These are phyloP conservation scores for Vigna radiata DNA, from an alignment of 306 rosid species.

Conservation along the genomic window DNA sequence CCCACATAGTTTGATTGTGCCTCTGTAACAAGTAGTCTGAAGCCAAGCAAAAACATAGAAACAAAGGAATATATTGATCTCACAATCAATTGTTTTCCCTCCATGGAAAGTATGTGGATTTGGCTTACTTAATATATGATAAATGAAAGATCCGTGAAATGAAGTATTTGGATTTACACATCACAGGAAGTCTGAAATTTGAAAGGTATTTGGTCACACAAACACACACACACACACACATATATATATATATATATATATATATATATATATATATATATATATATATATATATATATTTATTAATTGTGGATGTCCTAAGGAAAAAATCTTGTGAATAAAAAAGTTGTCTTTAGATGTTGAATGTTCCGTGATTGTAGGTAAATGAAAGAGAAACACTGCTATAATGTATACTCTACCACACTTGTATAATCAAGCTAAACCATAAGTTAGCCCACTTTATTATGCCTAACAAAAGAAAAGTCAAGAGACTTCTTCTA, in stretches of 20 bases:
- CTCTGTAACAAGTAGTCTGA: neutral
- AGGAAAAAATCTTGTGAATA: neutral
- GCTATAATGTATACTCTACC: no score
- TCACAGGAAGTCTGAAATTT: no score
- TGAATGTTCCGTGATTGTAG: neutral
- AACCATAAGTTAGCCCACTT: no score
- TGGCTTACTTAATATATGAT: no score
- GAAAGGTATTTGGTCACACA: no score
- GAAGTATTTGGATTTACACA: neutral
- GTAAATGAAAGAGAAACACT: neutral
- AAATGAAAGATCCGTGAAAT: neutral
- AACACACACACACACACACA: no score
- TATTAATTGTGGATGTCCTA: neutral
- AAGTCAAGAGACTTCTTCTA: no score
- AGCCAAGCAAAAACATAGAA: neutral
- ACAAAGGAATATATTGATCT: neutral
- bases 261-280: no score
- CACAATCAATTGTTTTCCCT: neutral
- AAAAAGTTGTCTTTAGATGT: neutral
- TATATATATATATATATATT: no score
- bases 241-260: no score
- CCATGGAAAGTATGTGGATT: neutral
- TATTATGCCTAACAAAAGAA: no score
- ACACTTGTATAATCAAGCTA: no score
- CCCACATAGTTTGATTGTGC: constrained; percentile 26